Percentiles rank a stretch among this genome's conserved stretches.
phyloP scores from a whole-genome alignment of 441 rosid species.

The Jatropha multifida region DNA sequence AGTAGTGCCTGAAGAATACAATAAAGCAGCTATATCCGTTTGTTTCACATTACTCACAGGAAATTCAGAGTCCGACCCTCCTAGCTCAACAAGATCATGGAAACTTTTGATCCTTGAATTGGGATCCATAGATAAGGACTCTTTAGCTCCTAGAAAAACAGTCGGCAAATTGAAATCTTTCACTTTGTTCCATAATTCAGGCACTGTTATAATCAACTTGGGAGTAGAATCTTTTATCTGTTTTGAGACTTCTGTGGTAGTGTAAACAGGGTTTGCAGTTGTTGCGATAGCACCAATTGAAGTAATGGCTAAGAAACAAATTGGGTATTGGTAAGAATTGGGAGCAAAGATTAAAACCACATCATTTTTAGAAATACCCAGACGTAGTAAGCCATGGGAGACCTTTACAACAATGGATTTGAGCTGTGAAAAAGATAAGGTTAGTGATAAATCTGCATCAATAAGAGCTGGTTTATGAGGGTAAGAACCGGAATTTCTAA shows the following conservation, averaged over 20 bases:
- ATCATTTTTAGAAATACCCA: constrained; percentile 62
- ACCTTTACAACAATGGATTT: constrained; percentile 54
- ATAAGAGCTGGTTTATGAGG: constrained; percentile 60
- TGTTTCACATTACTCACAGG: constrained; percentile 51
- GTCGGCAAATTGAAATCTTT: constrained; percentile 55
- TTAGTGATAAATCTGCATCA: constrained; percentile 54
- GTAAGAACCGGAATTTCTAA: constrained; percentile 54
- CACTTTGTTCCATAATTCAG: constrained; percentile 55
- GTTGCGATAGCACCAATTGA: constrained; percentile 71
- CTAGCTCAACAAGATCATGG: constrained; percentile 45
- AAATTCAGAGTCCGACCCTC: constrained; percentile 43
- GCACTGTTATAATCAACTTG: constrained; percentile 59
- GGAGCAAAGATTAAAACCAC: constrained; percentile 73
- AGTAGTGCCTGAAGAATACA: constrained; percentile 91
- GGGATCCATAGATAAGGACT: constrained; percentile 11
- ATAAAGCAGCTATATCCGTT: constrained; percentile 56
- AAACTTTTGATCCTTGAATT: constrained; percentile 38
- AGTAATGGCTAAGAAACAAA: constrained; percentile 67
- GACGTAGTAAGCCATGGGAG: constrained; percentile 58
- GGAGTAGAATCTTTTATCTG: constrained; percentile 69
- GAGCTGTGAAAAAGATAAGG: constrained; percentile 56
- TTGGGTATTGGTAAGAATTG: constrained; percentile 68
- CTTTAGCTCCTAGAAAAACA: constrained; percentile 47
- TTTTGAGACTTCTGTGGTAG: constrained; percentile 54
- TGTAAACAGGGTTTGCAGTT: constrained; percentile 76